phyloP scores from a whole-genome alignment of 2,329 filamentous ascomycete species.

The Coccinonectria pachysandricola region DNA sequence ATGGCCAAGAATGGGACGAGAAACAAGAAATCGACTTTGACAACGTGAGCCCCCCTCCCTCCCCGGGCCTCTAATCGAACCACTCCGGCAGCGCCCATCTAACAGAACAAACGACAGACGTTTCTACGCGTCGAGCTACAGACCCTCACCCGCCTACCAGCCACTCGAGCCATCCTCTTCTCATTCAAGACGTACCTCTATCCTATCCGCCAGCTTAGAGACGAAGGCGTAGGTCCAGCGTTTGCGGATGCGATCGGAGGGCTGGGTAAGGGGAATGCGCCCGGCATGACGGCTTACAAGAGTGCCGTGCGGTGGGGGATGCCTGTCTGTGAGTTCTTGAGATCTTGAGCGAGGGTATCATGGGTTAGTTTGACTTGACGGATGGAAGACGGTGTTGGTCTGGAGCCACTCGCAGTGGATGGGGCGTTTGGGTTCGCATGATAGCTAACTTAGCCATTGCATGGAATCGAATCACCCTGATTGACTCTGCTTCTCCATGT shows the following conservation, averaged over 20 bases:
- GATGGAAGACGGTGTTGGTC: too few species aligned
- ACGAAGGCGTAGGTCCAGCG: constrained; percentile 34
- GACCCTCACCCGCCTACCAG: constrained; percentile 38
- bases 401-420: too few species aligned
- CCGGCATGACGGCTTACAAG: constrained; percentile 45
- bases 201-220: constrained; percentile 35
- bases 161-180: constrained; percentile 37
- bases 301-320: constrained; percentile 37
- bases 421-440: neutral
- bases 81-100: too few species aligned
- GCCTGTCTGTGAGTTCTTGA: constrained; percentile 35
- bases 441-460: too few species aligned
- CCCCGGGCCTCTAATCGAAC: too few species aligned
- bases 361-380: too few species aligned
- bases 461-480: too few species aligned
- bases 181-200: constrained; percentile 48
- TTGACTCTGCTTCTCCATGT: too few species aligned
- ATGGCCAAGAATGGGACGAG: constrained; percentile 22
- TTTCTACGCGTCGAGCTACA: constrained; percentile 40
- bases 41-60: constrained; percentile 16
- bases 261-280: constrained; percentile 38
- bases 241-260: constrained; percentile 45
- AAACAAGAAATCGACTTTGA: constrained; percentile 30
- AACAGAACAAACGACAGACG: constrained; percentile 15
- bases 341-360: constrained; percentile 14